Conservation (phyloP, 805 yeast species). For the Starmerella asiatica region DNA sequence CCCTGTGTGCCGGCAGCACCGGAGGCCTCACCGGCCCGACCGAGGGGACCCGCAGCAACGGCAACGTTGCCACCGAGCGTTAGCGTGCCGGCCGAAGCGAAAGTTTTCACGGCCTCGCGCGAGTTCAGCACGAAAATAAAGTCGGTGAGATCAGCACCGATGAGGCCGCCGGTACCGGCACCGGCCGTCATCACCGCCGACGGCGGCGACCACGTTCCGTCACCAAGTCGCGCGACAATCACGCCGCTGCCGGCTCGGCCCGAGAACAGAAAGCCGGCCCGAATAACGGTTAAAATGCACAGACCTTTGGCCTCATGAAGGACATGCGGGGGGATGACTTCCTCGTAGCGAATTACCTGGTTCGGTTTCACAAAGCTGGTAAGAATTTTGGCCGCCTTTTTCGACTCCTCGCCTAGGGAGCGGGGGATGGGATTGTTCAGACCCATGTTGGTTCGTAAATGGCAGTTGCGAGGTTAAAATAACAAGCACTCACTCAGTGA, state of each 20-base stretch:
- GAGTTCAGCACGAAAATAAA: conserved; percentile 86
- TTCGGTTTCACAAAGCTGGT: conserved; percentile 89
- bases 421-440: conserved; percentile 92
- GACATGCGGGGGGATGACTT: conserved; percentile 76
- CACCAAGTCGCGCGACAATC: conserved; percentile 83
- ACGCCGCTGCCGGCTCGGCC: conserved; percentile 98
- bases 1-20: conserved; percentile 80
- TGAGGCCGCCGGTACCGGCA: conserved; percentile 97
- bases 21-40: conserved; percentile 95
- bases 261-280: conserved; percentile 90
- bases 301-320: conserved; percentile 84
- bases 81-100: conserved; percentile 85
- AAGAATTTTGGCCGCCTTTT: conserved; percentile 86
- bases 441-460: conserved; percentile 28
- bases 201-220: conserved; percentile 96
- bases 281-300: conserved; percentile 82
- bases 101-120: conserved; percentile 77
- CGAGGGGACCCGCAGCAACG: conserved; percentile 94
- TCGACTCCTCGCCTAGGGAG: conserved; percentile 72
- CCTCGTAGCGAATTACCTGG: conserved; percentile 78
- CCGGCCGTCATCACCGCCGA: conserved; percentile 93
- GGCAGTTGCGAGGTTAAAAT: no score
- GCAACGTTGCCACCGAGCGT: conserved; percentile 92
- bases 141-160: conserved; percentile 93
- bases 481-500: no score